Conservation (phyloP, 78 protist genomes). For the Guillardia theta region DNA sequence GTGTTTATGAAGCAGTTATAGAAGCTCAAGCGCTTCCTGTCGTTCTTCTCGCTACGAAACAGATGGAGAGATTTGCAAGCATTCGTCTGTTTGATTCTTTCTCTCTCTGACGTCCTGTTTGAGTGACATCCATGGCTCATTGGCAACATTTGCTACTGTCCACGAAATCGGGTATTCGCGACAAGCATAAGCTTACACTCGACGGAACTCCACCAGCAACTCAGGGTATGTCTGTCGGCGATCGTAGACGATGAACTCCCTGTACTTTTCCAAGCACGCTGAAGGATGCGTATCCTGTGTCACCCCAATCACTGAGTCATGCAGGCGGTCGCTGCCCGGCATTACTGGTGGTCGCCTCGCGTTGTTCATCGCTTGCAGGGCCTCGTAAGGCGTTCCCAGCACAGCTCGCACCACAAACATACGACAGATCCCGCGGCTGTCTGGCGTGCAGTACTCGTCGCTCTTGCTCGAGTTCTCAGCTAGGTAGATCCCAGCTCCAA, state of each 20-base stretch:
- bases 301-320: background rate
- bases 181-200: too few relatives aligned
- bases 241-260: background rate
- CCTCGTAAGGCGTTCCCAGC: background rate
- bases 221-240: background rate
- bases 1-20: too few relatives aligned
- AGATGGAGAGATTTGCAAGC: too few relatives aligned
- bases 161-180: too few relatives aligned
- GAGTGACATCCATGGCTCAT: too few relatives aligned
- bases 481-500: slow-evolving; percentile 11
- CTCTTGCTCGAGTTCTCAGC: background rate
- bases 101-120: too few relatives aligned
- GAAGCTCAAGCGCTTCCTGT: too few relatives aligned
- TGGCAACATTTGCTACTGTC: too few relatives aligned
- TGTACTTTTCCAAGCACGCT: background rate
- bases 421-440: background rate
- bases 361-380: background rate
- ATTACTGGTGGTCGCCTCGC: background rate
- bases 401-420: background rate
- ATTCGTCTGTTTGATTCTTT: too few relatives aligned
- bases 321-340: background rate
- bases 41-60: too few relatives aligned
- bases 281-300: background rate
- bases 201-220: too few relatives aligned
- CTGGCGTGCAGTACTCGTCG: background rate